phyloP scores from a whole-genome alignment of 768 basidiomycete species.

The Pisolithus albus region DNA sequence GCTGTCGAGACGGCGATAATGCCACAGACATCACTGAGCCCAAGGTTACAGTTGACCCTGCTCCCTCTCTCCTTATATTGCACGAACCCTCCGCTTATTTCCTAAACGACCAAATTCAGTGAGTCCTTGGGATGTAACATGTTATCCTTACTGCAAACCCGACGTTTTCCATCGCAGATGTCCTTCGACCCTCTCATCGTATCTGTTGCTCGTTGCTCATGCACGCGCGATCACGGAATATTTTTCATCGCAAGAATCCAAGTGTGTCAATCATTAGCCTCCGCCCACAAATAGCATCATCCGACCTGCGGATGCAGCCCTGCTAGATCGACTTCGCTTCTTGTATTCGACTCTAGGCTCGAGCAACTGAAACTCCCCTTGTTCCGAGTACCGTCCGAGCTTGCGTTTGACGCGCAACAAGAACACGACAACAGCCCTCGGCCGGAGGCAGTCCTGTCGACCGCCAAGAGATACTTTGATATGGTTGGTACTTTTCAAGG shows the following conservation, averaged over 20 bases:
- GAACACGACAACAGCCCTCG: constrained; percentile 15
- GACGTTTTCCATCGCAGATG: constrained; percentile 1
- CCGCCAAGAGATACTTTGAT: constrained; percentile 52
- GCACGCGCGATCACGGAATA: constrained; percentile 37
- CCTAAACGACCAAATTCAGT: constrained; percentile 18
- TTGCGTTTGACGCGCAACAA: constrained; percentile 11
- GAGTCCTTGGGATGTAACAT: constrained; percentile 7
- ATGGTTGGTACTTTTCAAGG: constrained; percentile 39
- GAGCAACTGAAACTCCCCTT: constrained; percentile 45
- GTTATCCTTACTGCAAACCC: not conserved
- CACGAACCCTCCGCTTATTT: constrained; percentile 58
- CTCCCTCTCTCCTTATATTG: constrained; percentile 51
- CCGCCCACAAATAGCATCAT: not conserved
- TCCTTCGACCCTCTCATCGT: constrained; percentile 38
- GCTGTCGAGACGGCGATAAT: constrained; percentile 19
- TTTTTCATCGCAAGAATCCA: constrained; percentile 23
- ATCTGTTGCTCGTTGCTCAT: constrained; percentile 43
- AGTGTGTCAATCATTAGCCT: constrained; percentile 11
- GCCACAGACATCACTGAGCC: constrained; percentile 17
- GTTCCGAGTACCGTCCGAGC: constrained; percentile 23
- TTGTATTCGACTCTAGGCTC: constrained; percentile 58
- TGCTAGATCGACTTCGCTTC: constrained; percentile 30
- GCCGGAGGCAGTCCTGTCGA: constrained; percentile 32
- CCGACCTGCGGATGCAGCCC: constrained; percentile 6
- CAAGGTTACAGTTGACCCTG: constrained; percentile 30